Evolutionary conservation across 73 alveolate genomes (phyloP).

Genomic region (Tetrahymena malaccensis): DNA sequence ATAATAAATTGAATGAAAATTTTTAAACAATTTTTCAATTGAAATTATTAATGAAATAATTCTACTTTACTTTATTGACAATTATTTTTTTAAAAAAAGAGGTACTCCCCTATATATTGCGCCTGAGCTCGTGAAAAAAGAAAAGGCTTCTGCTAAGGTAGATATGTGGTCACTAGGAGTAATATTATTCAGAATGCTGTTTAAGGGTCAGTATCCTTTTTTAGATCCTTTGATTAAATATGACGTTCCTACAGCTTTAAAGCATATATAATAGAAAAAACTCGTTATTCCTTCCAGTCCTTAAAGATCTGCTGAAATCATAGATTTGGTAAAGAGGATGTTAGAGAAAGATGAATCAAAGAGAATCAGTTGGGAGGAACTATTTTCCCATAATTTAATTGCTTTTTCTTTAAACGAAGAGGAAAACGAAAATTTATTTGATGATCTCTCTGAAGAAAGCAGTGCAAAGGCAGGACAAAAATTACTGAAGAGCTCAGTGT

Average conservation of each 20-base stretch:
- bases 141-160: constrained; percentile 22
- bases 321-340: constrained; percentile 11
- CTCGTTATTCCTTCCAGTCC: constrained; percentile 1
- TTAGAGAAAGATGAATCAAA: constrained; percentile 10
- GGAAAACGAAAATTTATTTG: background rate
- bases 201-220: constrained; percentile 17
- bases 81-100: no score
- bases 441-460: background rate
- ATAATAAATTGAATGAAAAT: no score
- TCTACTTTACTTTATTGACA: no score
- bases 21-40: no score
- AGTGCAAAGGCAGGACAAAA: background rate
- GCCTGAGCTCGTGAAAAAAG: constrained; percentile 34
- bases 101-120: constrained; percentile 46
- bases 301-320: constrained; percentile 2
- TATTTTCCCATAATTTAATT: background rate
- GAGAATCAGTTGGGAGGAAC: constrained; percentile 35
- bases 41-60: no score
- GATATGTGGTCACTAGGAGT: constrained; percentile 44
- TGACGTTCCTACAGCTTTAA: constrained; percentile 29
- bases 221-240: constrained; percentile 15
- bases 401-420: background rate
- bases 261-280: constrained; percentile 9
- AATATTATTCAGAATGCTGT: constrained; percentile 26
- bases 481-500: constrained; percentile 12